Conservation (phyloP, 176 grass and related monocot species). For the Areca catechu region DNA sequence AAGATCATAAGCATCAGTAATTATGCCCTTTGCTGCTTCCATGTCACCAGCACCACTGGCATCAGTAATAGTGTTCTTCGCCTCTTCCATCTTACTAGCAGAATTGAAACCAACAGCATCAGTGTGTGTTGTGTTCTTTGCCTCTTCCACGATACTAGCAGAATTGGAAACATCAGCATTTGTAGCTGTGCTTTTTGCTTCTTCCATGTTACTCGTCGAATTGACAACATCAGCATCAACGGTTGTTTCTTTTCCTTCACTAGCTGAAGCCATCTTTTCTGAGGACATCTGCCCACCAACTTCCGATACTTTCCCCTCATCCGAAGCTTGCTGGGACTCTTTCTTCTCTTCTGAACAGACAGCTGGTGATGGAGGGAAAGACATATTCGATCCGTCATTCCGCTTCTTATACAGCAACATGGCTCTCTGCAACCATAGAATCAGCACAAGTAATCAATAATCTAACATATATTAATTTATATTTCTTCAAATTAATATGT, state of each 20-base stretch:
- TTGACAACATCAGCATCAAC: too few species aligned
- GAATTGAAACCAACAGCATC: constrained; percentile 13
- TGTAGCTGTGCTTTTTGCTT: constrained; percentile 1
- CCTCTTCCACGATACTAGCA: constrained; percentile 12
- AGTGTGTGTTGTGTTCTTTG: background rate
- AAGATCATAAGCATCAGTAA: constrained; percentile 9
- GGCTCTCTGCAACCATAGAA: constrained; percentile 54
- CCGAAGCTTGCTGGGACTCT: constrained; percentile 12
- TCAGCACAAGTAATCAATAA: too few species aligned
- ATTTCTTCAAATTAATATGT: too few species aligned
- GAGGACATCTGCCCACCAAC: constrained; percentile 3
- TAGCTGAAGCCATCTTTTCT: background rate
- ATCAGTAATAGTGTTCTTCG: constrained; percentile 6
- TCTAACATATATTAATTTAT: too few species aligned
- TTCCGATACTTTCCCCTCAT: constrained; percentile 10
- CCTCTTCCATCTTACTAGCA: constrained; percentile 25
- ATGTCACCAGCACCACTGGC: constrained; percentile 15
- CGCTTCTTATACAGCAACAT: constrained; percentile 66
- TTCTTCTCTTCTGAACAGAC: constrained; percentile 29
- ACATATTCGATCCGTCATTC: constrained; percentile 18
- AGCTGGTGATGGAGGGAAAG: background rate
- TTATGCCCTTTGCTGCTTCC: constrained; percentile 22
- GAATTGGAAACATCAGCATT: constrained; percentile 1
- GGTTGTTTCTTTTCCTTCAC: background rate
- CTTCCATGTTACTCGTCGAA: constrained; percentile 1